A percentile compares a stretch with the other conserved stretches of the same genome.
Conservation (phyloP, 179 eudicot genomes). For the Heliamphora pulchella region DNA sequence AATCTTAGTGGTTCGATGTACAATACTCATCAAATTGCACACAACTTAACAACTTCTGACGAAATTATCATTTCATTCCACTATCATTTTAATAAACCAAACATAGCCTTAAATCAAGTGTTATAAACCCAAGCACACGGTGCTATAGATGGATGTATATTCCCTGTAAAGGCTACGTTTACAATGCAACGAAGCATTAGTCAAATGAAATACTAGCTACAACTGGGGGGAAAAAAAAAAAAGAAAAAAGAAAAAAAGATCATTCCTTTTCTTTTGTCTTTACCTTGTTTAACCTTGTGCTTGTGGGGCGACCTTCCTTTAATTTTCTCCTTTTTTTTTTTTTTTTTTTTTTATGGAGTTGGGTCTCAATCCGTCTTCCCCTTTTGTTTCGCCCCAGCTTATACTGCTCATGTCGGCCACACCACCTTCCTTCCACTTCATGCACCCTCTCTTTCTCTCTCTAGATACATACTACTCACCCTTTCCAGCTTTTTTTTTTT, state of each 20-base stretch:
- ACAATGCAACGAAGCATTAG: slow-evolving; percentile 14
- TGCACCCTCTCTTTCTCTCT: background rate
- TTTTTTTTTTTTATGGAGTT: background rate
- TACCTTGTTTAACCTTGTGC: background rate
- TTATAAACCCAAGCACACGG: too few species aligned
- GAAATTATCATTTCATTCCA: too few species aligned
- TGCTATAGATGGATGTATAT: background rate
- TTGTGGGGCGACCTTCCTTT: slow-evolving; percentile 10
- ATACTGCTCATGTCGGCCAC: slow-evolving; percentile 21
- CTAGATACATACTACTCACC: too few species aligned
- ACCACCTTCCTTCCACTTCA: slow-evolving; percentile 7
- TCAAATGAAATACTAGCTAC: slow-evolving; percentile 6
- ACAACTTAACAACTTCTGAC: too few species aligned
- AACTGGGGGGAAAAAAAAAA: background rate
- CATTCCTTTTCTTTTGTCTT: background rate
- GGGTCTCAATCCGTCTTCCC: slow-evolving; percentile 19
- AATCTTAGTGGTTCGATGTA: too few species aligned
- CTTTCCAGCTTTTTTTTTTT: background rate
- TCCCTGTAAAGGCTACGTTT: slow-evolving; percentile 16
- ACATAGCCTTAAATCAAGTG: too few species aligned
- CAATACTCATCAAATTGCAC: too few species aligned
- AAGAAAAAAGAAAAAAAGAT: too few species aligned
- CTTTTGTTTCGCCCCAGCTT: slow-evolving; percentile 1
- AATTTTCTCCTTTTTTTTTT: background rate
- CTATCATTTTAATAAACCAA: too few species aligned